Conservation (phyloP, 1,284 basidiomycete genomes). For the Apiotrichum siamense region DNA sequence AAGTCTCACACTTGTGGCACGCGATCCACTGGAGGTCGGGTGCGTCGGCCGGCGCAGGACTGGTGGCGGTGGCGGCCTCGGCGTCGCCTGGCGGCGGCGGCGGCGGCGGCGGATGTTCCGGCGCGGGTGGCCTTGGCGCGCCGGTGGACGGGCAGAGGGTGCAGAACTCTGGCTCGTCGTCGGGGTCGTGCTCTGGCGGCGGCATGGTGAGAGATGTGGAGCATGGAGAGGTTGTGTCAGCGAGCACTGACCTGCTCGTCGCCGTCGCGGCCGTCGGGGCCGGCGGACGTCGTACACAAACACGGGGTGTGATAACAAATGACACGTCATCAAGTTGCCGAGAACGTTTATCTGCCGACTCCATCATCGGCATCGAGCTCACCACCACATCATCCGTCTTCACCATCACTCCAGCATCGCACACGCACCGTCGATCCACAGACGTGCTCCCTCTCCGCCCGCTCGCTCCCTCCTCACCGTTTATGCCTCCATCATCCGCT, state of each 20-base stretch:
- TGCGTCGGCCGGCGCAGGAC: not conserved
- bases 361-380: not conserved
- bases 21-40: constrained; percentile 40
- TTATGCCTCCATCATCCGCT: constrained; percentile 6
- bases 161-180: constrained; percentile 21
- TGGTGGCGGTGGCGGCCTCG: too few relatives aligned
- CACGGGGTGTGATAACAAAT: too few relatives aligned
- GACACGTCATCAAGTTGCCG: not conserved
- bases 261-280: too few relatives aligned
- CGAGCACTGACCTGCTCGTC: too few relatives aligned
- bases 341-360: not conserved
- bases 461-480: not conserved
- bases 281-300: too few relatives aligned
- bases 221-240: not conserved
- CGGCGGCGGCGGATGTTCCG: not conserved
- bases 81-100: not conserved
- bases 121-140: constrained; percentile 7
- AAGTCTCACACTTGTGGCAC: constrained; percentile 39
- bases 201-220: not conserved
- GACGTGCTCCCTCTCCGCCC: not conserved
- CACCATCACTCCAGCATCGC: not conserved
- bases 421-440: not conserved
- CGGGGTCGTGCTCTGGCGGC: not conserved
- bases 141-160: constrained; percentile 19
- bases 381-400: not conserved